Percentiles rank a stretch among this genome's conserved stretches.
phyloP scores from a whole-genome alignment of 768 basidiomycete species.

The Tricholoma hemisulphureum region DNA sequence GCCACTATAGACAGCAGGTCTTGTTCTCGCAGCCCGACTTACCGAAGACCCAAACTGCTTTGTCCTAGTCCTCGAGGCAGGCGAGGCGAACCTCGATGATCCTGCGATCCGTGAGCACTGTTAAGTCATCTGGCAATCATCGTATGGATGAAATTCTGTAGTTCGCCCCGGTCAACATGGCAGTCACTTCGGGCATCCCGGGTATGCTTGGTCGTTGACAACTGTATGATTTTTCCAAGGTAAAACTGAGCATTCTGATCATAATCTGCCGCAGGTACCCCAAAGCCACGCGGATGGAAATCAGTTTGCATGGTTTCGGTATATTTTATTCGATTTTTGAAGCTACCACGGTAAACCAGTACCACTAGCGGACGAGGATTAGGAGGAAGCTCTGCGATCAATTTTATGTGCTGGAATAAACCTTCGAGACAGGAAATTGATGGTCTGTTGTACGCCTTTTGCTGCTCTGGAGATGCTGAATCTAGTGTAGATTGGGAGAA shows the following conservation, averaged over 20 bases:
- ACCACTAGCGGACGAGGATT: background rate
- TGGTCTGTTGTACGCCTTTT: conserved; percentile 16
- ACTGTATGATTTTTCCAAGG: background rate
- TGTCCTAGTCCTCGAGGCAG: conserved; percentile 13
- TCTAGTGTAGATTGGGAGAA: conserved; percentile 25
- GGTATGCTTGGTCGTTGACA: background rate
- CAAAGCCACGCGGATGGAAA: background rate
- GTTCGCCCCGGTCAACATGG: background rate
- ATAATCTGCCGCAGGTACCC: background rate
- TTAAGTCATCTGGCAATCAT: too few species aligned
- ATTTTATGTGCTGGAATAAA: conserved; percentile 35
- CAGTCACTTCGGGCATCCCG: background rate
- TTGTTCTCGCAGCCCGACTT: conserved; percentile 14
- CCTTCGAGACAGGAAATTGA: conserved; percentile 26
- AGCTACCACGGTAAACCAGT: background rate
- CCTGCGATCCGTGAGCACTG: background rate
- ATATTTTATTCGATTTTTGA: background rate
- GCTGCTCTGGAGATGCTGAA: background rate
- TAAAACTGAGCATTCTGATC: background rate
- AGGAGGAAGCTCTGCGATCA: conserved; percentile 45
- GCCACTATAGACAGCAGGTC: conserved; percentile 8
- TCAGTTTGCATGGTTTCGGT: background rate
- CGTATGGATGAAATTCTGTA: background rate
- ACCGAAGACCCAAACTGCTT: conserved; percentile 11
- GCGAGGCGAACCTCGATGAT: background rate